phyloP scores from a whole-genome alignment of 345 rosid genomes.

The Nasturtium officinale region DNA sequence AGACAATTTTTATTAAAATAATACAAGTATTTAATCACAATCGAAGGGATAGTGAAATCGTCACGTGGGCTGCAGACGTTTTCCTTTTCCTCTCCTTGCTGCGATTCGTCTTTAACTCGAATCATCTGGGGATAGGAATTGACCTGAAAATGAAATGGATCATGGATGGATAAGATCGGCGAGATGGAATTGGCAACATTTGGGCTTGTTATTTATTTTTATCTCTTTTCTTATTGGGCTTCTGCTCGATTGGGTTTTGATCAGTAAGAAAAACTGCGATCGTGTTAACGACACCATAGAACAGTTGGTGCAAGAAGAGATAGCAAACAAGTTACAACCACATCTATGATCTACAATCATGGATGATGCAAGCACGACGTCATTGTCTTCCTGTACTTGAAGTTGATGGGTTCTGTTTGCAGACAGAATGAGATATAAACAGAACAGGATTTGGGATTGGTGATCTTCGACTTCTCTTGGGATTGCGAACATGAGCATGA shows the following conservation, averaged over 20 bases:
- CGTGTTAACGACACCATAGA: no score
- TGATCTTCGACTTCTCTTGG: background rate
- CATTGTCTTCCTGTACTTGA: no score
- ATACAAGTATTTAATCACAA: background rate
- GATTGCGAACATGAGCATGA: no score
- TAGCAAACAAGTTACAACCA: background rate
- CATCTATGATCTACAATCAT: no score
- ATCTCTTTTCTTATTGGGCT: background rate
- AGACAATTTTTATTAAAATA: conserved; percentile 10
- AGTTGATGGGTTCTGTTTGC: no score
- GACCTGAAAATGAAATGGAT: background rate
- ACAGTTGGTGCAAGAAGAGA: background rate
- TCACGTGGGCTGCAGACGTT: conserved; percentile 7
- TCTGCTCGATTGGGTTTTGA: background rate
- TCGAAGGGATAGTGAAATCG: background rate
- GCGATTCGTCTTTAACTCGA: background rate
- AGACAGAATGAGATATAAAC: no score
- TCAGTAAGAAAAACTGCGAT: background rate
- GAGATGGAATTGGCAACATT: background rate
- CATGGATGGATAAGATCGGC: background rate
- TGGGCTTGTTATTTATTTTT: no score
- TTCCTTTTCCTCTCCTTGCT: background rate
- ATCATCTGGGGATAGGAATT: background rate
- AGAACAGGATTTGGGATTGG: background rate
- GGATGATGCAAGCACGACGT: background rate